A percentile compares a stretch with the other conserved stretches of the same genome.
Evolutionary conservation across 1,284 basidiomycete genomes (phyloP).

Genomic region (Golubevia sp.): DNA sequence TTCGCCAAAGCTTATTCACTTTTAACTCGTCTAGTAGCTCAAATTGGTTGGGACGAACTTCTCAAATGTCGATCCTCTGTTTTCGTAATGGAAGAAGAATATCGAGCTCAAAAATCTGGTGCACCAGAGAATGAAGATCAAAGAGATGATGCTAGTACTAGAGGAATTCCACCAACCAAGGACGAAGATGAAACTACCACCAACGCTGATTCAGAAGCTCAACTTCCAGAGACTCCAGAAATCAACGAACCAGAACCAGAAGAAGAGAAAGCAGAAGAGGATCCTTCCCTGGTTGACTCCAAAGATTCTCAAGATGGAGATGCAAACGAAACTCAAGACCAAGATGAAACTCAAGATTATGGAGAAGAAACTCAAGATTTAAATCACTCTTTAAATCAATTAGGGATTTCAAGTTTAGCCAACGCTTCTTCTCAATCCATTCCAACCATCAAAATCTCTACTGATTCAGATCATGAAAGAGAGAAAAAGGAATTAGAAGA

Average conservation of each 20-base stretch:
- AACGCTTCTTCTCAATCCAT: constrained; percentile 65
- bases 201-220: constrained; percentile 9
- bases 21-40: constrained; percentile 40
- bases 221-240: constrained; percentile 25
- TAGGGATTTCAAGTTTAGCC: constrained; percentile 34
- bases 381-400: constrained; percentile 9
- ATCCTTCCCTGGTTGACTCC: constrained; percentile 1
- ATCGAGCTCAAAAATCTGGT: constrained; percentile 43
- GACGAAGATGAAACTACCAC: constrained; percentile 43
- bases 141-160: constrained; percentile 79
- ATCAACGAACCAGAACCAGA: constrained; percentile 45
- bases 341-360: constrained; percentile 9
- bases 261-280: constrained; percentile 9
- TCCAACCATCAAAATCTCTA: constrained; percentile 86
- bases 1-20: constrained; percentile 57
- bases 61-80: constrained; percentile 49
- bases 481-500: constrained; percentile 63
- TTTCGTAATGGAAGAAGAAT: constrained; percentile 62
- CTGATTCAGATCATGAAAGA: constrained; percentile 72
- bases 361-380: constrained; percentile 2
- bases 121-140: constrained; percentile 10
- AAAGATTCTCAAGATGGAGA: constrained; percentile 8
- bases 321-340: neutral
- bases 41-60: constrained; percentile 60
- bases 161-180: constrained; percentile 62